A percentile compares a stretch with the other conserved stretches of the same genome.
Evolutionary conservation across 352 stramenopile genomes (phyloP).

Genomic region (Halophytophthora batemanensis): DNA sequence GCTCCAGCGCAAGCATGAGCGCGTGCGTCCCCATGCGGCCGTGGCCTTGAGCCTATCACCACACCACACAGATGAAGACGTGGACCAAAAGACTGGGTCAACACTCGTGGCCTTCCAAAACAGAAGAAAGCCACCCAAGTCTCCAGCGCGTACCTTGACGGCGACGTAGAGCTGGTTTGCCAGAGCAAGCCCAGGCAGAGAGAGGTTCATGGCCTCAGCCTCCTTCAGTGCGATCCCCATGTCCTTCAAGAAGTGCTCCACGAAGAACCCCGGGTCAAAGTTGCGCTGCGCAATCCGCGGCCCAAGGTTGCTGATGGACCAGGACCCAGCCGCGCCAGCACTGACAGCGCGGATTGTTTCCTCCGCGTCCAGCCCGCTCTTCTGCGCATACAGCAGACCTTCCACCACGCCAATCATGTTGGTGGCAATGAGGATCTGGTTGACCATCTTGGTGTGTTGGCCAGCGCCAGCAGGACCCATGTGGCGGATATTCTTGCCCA

Average conservation of each 20-base stretch:
- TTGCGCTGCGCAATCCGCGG: conserved; percentile 86
- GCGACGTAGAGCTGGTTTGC: conserved; percentile 88
- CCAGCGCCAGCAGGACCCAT: conserved; percentile 81
- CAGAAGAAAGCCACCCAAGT: too few relatives aligned
- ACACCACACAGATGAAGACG: too few relatives aligned
- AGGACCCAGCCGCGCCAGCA: conserved; percentile 82
- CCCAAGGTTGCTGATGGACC: conserved; percentile 90
- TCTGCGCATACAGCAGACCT: conserved; percentile 85
- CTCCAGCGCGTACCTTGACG: conserved; percentile 54
- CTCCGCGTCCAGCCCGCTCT: conserved; percentile 78
- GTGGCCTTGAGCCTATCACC: conserved; percentile 66
- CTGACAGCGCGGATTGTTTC: conserved; percentile 86
- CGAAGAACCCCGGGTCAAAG: conserved; percentile 89
- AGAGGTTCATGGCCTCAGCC: conserved; percentile 84
- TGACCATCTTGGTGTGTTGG: conserved; percentile 92
- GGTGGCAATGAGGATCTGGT: conserved; percentile 88
- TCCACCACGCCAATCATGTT: conserved; percentile 90
- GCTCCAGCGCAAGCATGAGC: conserved; percentile 85
- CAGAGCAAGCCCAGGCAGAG: conserved; percentile 78
- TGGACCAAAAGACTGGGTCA: too few relatives aligned
- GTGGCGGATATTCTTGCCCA: conserved; percentile 91
- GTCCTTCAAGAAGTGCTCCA: conserved; percentile 90
- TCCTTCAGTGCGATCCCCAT: conserved; percentile 90
- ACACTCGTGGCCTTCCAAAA: too few relatives aligned
- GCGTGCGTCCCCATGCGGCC: conserved; percentile 83